phyloP scores from a whole-genome alignment of 1,284 basidiomycete species.

The Cryptococcus sp. region DNA sequence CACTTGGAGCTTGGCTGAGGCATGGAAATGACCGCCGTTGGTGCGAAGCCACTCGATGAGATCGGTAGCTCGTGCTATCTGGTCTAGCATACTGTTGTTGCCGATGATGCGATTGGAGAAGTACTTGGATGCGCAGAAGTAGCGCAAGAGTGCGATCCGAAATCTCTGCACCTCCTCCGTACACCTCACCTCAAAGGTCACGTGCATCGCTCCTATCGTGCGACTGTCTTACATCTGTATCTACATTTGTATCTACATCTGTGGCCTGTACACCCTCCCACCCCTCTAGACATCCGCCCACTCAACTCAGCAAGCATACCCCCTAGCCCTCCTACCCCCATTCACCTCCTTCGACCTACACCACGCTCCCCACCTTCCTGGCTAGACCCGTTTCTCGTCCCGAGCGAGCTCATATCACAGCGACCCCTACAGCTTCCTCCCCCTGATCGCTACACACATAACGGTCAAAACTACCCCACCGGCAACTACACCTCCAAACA shows the following conservation, averaged over 20 bases:
- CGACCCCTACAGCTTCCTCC: constrained; percentile 7
- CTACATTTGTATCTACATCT: too few species aligned
- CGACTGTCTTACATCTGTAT: too few species aligned
- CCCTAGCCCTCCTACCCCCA: too few species aligned
- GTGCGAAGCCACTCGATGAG: constrained; percentile 53
- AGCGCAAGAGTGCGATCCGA: background rate
- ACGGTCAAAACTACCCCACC: constrained; percentile 22
- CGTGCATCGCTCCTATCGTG: too few species aligned
- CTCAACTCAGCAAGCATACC: too few species aligned
- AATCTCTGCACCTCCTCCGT: background rate
- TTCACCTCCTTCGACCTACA: too few species aligned
- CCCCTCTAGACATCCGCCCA: too few species aligned
- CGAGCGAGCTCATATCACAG: too few species aligned
- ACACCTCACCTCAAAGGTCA: too few species aligned
- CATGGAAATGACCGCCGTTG: constrained; percentile 57
- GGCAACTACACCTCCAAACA: constrained; percentile 27
- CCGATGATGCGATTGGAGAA: background rate
- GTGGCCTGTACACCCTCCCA: too few species aligned
- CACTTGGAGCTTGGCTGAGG: constrained; percentile 51
- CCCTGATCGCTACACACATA: constrained; percentile 18
- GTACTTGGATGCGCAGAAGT: background rate
- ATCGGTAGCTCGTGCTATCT: constrained; percentile 2
- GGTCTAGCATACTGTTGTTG: constrained; percentile 6
- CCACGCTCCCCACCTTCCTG: too few species aligned
- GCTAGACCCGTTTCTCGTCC: too few species aligned